phyloP scores from a whole-genome alignment of 2,329 filamentous ascomycete genomes.

The Venturia effusa region DNA sequence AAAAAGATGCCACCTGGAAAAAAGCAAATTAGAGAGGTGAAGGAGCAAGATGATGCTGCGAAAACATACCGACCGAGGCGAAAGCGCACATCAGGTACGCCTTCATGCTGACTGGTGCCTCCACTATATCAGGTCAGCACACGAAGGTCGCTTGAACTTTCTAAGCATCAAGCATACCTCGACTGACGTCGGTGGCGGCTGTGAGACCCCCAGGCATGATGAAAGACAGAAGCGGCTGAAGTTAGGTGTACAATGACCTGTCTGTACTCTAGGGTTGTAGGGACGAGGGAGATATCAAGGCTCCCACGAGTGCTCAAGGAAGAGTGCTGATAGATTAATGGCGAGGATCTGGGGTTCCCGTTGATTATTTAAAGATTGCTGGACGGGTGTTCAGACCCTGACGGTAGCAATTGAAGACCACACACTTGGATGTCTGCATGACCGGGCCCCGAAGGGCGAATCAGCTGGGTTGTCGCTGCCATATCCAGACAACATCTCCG shows the following conservation, averaged over 20 bases:
- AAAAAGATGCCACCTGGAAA: conserved; percentile 52
- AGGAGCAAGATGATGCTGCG: background rate
- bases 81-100: conserved; percentile 37
- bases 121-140: conserved; percentile 24
- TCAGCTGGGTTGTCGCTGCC: background rate
- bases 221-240: background rate
- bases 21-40: background rate
- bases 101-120: conserved; percentile 37
- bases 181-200: background rate
- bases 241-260: background rate
- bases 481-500: background rate
- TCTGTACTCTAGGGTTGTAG: background rate
- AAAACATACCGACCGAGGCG: conserved; percentile 32
- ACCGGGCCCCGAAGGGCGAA: background rate
- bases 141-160: background rate
- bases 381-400: background rate
- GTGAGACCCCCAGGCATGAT: background rate
- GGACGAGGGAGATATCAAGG: background rate
- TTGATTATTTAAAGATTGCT: conserved; percentile 6
- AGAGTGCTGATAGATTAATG: background rate
- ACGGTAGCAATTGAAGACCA: background rate
- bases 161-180: background rate
- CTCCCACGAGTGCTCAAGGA: background rate
- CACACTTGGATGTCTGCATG: background rate
- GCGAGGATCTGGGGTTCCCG: background rate